Evolutionary conservation across 2,329 filamentous ascomycete genomes (phyloP).

Genomic region (Thermomyces lanuginosus): DNA sequence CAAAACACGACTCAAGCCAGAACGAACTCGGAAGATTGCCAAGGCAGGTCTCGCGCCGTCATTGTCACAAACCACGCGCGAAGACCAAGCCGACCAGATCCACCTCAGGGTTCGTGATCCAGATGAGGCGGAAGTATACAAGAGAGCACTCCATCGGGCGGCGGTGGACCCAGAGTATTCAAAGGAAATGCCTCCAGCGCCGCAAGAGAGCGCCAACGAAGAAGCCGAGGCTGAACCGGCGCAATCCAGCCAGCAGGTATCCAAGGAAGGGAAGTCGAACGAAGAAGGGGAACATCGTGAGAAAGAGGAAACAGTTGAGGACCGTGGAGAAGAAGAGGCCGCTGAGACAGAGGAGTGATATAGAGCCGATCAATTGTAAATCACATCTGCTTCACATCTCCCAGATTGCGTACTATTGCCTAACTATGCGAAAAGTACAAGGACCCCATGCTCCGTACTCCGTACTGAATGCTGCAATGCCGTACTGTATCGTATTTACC

Average conservation of each 20-base stretch:
- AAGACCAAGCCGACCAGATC: conserved; percentile 36
- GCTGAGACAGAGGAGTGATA: too few relatives aligned
- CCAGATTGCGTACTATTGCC: too few relatives aligned
- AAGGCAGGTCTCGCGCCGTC: conserved; percentile 25
- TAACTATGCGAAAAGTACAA: too few relatives aligned
- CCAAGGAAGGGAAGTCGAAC: too few relatives aligned
- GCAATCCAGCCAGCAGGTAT: too few relatives aligned
- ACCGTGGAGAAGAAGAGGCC: background rate
- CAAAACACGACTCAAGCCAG: conserved; percentile 39
- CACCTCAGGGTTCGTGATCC: conserved; percentile 37
- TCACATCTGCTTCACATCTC: too few relatives aligned
- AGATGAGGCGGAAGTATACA: conserved; percentile 32
- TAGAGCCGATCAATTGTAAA: too few relatives aligned
- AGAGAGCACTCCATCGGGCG: conserved; percentile 28
- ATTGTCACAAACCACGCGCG: conserved; percentile 21
- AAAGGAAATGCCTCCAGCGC: conserved; percentile 20
- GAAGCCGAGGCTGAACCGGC: conserved; percentile 5
- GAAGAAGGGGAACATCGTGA: too few relatives aligned
- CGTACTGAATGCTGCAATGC: too few relatives aligned
- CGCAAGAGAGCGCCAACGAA: conserved; percentile 11
- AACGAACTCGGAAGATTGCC: conserved; percentile 28
- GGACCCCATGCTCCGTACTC: too few relatives aligned
- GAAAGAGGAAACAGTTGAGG: background rate
- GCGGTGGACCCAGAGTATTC: conserved; percentile 31
- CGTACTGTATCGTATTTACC: too few relatives aligned